Percentiles rank a stretch among this genome's conserved stretches.
phyloP scores from a whole-genome alignment of 768 basidiomycete genomes.

The Mycena venus region DNA sequence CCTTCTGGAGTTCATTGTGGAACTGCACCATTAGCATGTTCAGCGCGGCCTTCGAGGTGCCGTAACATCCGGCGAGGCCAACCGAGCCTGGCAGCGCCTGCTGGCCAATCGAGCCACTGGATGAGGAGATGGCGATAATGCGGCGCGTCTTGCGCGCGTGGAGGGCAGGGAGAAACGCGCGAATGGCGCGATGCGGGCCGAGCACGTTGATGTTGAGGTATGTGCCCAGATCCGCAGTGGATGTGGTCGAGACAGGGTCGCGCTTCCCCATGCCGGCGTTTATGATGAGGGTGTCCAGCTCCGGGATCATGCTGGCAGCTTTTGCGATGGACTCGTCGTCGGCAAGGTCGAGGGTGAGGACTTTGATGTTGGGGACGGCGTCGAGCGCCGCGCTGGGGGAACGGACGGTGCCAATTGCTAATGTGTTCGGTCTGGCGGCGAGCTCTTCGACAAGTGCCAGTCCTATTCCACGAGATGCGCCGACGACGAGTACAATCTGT shows the following conservation, averaged over 20 bases:
- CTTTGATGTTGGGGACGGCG: slow-evolving; percentile 5
- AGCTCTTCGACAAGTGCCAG: slow-evolving; percentile 32
- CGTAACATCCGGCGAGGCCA: slow-evolving; percentile 32
- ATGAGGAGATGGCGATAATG: slow-evolving; percentile 31
- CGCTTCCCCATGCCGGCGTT: slow-evolving; percentile 30
- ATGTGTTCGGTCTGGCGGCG: slow-evolving; percentile 1
- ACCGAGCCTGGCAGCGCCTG: slow-evolving; percentile 21
- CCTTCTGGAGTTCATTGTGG: slow-evolving; percentile 31
- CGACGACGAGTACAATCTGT: slow-evolving; percentile 32
- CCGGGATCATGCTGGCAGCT: slow-evolving; percentile 21
- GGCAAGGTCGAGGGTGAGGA: slow-evolving; percentile 29
- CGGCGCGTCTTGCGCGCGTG: slow-evolving; percentile 33
- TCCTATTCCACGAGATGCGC: slow-evolving; percentile 34
- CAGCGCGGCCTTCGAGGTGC: too few relatives aligned
- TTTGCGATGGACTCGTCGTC: slow-evolving; percentile 25
- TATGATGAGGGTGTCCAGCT: slow-evolving; percentile 35
- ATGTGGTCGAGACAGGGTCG: slow-evolving; percentile 24
- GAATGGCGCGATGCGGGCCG: slow-evolving; percentile 33
- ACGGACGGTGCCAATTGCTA: slow-evolving; percentile 29
- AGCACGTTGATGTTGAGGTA: slow-evolving; percentile 30
- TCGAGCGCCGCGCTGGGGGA: neutral
- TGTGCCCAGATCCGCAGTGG: slow-evolving; percentile 20
- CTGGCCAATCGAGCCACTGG: slow-evolving; percentile 30
- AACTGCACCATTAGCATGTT: slow-evolving; percentile 29
- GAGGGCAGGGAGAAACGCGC: slow-evolving; percentile 35